Conservation (phyloP, 2,329 filamentous ascomycete genomes). For the Talaromyces pinophilus region DNA sequence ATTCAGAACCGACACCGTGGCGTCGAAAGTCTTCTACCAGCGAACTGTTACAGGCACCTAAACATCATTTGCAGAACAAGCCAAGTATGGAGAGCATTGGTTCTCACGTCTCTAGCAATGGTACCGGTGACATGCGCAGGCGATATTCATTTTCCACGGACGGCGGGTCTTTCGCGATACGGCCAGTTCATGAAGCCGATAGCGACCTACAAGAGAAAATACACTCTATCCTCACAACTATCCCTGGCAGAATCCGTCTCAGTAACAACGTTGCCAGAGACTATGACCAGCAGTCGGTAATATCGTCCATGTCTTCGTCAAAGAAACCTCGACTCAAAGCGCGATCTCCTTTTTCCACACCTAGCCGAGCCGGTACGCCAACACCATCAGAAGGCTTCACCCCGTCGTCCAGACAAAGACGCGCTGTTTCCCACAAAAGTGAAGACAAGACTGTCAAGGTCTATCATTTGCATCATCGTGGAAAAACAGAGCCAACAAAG, state of each 20-base stretch:
- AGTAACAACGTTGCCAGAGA: constrained; percentile 52
- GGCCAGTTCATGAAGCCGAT: constrained; percentile 50
- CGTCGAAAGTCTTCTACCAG: constrained; percentile 19
- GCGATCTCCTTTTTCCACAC: constrained; percentile 36
- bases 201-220: constrained; percentile 79
- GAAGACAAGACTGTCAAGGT: constrained; percentile 78
- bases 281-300: constrained; percentile 34
- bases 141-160: constrained; percentile 27
- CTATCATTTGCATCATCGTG: constrained; percentile 84
- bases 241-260: constrained; percentile 78
- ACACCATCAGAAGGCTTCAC: constrained; percentile 71
- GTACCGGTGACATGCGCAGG: constrained; percentile 10
- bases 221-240: constrained; percentile 71
- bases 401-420: constrained; percentile 51
- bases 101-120: constrained; percentile 21
- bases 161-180: constrained; percentile 45
- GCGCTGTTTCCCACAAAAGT: constrained; percentile 36
- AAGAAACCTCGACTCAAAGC: constrained; percentile 47
- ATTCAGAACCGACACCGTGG: constrained; percentile 10
- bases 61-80: constrained; percentile 17
- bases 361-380: constrained; percentile 55
- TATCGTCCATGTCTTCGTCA: constrained; percentile 38
- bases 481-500: constrained; percentile 85
- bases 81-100: constrained; percentile 23
- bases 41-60: constrained; percentile 20